Evolutionary conservation across 2,329 filamentous ascomycete genomes (phyloP), one percentile per base, ranked within the genome.

Genomic region (Microsporum ferrugineum): DNA sequence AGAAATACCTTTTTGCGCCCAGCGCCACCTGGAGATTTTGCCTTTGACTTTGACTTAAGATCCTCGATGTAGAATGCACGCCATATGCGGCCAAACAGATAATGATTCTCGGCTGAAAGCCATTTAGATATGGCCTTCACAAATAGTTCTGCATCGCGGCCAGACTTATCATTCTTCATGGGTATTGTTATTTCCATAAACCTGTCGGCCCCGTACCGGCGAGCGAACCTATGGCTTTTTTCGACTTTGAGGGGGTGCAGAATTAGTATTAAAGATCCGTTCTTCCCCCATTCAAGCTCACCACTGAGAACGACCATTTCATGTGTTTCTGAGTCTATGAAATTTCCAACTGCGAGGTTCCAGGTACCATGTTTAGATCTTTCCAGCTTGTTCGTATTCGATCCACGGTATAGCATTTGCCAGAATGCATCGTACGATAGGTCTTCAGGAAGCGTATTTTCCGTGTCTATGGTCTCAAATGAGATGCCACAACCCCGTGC

Each of bases 191-290:
- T 57, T 33, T 73, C 72, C 12, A 78, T 65, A 61, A 79, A 79
- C 34, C 77, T 69, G 67, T 79, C 77, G 3, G 73, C 73, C 3
- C 77, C 78, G 64, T 77, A 79, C 34, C 75, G 72, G 23, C 78
- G 71, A 57, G 75, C 71, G 38, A 80, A 75, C 0, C 78, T 76
- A 67, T 76, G 77, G 8, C 75, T 73, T 57, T 69, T 60, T 23
- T 79, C 77, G 3, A 71, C 63, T 57, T 73, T 75, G 1, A 79
- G 65, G 0, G 77, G 72, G 29, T 76, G 75, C 29, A 78, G 65
- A 12, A 60, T 71, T 34, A 79, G 63, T 41, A 72, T 72, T 38
- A 78, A 70, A 4, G 75, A 68, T 0, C 73, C 71, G 6, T 67
- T 60, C 51, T 71, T 71, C 72, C 17, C 17, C 17, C 75, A 77